These are phyloP conservation scores for Breviolum minutum DNA, from an alignment of 73 alveolate species.

Conservation along the genomic window DNA sequence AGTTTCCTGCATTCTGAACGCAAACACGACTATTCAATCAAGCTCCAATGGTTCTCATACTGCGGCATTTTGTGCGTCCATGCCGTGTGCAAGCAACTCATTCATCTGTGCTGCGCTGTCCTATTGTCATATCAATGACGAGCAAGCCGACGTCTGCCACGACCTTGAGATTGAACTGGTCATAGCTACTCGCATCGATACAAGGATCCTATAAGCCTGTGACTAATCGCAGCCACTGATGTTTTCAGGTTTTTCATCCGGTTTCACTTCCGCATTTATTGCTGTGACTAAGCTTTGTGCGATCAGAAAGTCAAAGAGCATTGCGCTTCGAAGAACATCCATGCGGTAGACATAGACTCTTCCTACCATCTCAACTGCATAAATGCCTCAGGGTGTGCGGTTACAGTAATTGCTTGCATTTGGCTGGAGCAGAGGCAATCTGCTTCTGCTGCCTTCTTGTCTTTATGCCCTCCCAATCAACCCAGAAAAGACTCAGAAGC, in stretches of 20 bases:
- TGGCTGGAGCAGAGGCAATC: neutral
- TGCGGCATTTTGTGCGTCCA: no score
- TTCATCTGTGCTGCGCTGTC: neutral
- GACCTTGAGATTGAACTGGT: neutral
- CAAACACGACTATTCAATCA: neutral
- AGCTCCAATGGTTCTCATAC: neutral
- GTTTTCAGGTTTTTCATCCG: no score
- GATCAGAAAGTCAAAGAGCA: constrained; percentile 44
- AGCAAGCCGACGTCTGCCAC: constrained; percentile 39
- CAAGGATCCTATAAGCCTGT: no score
- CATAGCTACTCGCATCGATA: no score
- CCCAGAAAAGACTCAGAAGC: no score
- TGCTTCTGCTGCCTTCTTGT: no score
- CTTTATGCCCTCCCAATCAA: no score
- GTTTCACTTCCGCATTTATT: no score
- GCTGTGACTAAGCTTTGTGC: constrained; percentile 12
- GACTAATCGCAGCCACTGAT: no score
- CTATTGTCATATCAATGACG: neutral
- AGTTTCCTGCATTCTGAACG: constrained; percentile 4
- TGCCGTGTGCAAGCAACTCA: neutral
- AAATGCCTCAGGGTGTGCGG: neutral
- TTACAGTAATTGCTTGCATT: neutral
- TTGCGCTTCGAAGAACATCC: constrained; percentile 26
- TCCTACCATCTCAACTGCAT: constrained; percentile 35
- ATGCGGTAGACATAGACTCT: constrained; percentile 60